A percentile compares a stretch with the other conserved stretches of the same genome.
phyloP scores from a whole-genome alignment of 2,329 filamentous ascomycete species.

The Trichoderma atroviride region DNA sequence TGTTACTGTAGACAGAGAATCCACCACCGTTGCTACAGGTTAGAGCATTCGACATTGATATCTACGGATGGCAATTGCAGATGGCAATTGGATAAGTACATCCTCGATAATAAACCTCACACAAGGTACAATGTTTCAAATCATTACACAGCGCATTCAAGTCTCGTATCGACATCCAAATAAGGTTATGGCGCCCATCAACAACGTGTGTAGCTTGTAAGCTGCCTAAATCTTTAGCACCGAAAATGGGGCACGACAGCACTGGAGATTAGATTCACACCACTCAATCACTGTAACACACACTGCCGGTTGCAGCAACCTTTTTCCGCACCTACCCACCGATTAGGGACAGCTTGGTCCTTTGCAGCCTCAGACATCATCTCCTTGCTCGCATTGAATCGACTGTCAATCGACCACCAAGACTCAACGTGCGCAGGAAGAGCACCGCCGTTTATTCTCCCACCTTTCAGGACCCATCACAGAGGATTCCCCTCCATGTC shows the following conservation, averaged over 20 bases:
- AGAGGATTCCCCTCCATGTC: background rate
- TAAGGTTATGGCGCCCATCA: background rate
- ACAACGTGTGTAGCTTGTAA: background rate
- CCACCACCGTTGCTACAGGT: no score
- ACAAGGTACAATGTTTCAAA: background rate
- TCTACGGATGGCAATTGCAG: background rate
- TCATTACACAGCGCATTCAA: background rate
- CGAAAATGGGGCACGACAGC: background rate
- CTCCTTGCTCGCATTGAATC: background rate
- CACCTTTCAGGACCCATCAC: background rate
- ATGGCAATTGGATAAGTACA: background rate
- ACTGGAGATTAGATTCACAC: background rate
- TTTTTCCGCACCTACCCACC: slow-evolving; percentile 10
- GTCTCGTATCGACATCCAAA: background rate
- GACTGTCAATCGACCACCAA: background rate
- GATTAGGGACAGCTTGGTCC: slow-evolving; percentile 18
- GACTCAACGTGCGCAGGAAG: slow-evolving; percentile 7
- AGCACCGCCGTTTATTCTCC: background rate
- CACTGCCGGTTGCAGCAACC: slow-evolving; percentile 10
- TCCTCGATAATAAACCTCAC: no score
- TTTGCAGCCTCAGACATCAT: slow-evolving; percentile 14
- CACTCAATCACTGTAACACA: background rate
- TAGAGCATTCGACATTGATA: background rate
- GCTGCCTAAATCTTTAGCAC: background rate
- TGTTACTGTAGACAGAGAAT: background rate